Percentiles rank a stretch among this genome's conserved stretches.
Evolutionary conservation across 129 eudicot genomes (phyloP).

Genomic region (Escallonia herrerae): DNA sequence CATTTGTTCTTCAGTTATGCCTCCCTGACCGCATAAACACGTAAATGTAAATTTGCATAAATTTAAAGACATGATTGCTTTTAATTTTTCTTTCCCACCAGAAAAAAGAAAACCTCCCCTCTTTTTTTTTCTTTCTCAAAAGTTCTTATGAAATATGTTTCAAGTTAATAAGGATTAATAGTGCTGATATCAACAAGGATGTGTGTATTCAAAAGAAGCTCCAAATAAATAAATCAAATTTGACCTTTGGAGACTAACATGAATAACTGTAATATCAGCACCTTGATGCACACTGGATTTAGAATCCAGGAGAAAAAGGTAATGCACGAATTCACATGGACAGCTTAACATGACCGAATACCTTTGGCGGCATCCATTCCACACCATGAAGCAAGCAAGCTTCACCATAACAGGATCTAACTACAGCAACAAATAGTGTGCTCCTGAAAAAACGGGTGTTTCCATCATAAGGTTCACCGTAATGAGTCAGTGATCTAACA

Average conservation of each 20-base stretch:
- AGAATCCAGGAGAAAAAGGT: neutral
- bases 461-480: constrained; percentile 98
- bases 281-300: neutral
- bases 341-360: constrained; percentile 7
- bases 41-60: constrained; percentile 4
- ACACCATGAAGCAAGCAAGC: constrained; percentile 95
- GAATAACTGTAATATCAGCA: neutral
- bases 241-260: neutral
- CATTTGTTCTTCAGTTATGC: constrained; percentile 99
- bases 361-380: constrained; percentile 99
- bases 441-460: constrained; percentile 95
- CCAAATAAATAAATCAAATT: neutral
- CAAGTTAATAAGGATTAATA: neutral
- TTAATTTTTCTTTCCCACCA: neutral
- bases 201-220: neutral
- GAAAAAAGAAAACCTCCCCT: too few species aligned
- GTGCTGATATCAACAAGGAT: neutral
- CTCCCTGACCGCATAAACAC: constrained; percentile 50
- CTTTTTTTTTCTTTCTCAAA: neutral
- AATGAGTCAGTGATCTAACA: constrained; percentile 90
- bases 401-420: constrained; percentile 90
- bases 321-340: neutral
- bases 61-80: neutral
- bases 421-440: constrained; percentile 97
- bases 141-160: neutral